A percentile compares a stretch with the other conserved stretches of the same genome.
Evolutionary conservation across 2,329 filamentous ascomycete species (phyloP).

Genomic region (Xenoacremonium recifei): DNA sequence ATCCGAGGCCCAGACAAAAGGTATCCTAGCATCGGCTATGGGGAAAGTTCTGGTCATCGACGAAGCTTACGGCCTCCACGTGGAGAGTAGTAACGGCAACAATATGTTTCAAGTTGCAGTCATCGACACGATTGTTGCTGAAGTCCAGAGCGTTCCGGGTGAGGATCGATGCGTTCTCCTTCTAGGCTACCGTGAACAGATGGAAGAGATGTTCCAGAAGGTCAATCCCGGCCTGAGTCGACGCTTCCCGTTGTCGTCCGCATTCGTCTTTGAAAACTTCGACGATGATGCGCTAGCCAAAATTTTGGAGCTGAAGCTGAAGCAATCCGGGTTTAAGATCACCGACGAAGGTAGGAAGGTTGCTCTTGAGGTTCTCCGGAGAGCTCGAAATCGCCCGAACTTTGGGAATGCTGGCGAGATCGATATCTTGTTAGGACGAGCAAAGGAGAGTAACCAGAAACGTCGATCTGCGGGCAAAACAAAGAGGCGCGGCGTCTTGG

Average conservation of each 20-base stretch:
- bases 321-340: conserved; percentile 50
- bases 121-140: conserved; percentile 72
- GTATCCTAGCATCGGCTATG: conserved; percentile 61
- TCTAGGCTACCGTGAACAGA: conserved; percentile 67
- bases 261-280: conserved; percentile 71
- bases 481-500: conserved; percentile 60
- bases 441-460: conserved; percentile 21
- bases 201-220: conserved; percentile 72
- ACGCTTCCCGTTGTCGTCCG: conserved; percentile 62
- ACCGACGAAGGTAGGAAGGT: conserved; percentile 51
- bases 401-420: conserved; percentile 77
- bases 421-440: conserved; percentile 43
- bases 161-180: conserved; percentile 73
- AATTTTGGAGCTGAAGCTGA: conserved; percentile 65
- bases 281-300: conserved; percentile 51
- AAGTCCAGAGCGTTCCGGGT: conserved; percentile 67
- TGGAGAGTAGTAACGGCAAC: conserved; percentile 34
- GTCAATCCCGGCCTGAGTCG: conserved; percentile 68
- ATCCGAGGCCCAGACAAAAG: conserved; percentile 71
- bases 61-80: conserved; percentile 69
- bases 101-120: conserved; percentile 59
- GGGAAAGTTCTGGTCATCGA: conserved; percentile 81
- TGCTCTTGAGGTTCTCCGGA: conserved; percentile 57
- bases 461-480: conserved; percentile 16
- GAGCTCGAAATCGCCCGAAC: conserved; percentile 61